Evolutionary conservation across 352 stramenopile species (phyloP).

Genomic region (Globisporangium sylvaticum): DNA sequence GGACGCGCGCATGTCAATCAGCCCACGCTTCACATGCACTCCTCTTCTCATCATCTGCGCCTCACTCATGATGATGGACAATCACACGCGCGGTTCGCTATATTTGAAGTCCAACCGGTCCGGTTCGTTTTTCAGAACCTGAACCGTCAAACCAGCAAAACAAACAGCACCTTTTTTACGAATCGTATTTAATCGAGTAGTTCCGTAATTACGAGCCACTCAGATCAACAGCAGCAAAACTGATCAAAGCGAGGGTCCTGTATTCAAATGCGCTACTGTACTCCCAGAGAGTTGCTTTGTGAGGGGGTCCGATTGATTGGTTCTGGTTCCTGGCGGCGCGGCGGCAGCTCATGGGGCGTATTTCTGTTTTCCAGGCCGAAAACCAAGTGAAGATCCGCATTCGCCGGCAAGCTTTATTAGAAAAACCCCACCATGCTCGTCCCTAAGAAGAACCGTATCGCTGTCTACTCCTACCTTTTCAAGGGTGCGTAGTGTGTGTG

Average conservation of each 20-base stretch:
- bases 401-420: conserved; percentile 88
- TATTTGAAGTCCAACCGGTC: neutral
- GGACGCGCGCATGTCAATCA: neutral
- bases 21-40: neutral
- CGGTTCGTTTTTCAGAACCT: neutral
- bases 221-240: neutral
- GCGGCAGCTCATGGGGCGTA: conserved; percentile 16
- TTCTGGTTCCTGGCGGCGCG: neutral
- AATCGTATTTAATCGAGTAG: neutral
- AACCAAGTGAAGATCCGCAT: conserved; percentile 84
- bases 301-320: conserved; percentile 9
- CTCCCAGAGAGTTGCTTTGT: neutral
- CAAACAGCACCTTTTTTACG: neutral
- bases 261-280: neutral
- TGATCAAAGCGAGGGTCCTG: neutral
- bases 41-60: neutral
- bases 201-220: neutral
- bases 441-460: conserved; percentile 98
- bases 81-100: neutral
- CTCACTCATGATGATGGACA: neutral
- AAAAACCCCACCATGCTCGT: conserved; percentile 81
- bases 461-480: conserved; percentile 98
- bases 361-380: conserved; percentile 46
- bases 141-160: neutral
- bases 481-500: conserved; percentile 58